These are phyloP conservation scores for Piper betle DNA, from an alignment of 164 flowering plant species.

Conservation along the genomic window DNA sequence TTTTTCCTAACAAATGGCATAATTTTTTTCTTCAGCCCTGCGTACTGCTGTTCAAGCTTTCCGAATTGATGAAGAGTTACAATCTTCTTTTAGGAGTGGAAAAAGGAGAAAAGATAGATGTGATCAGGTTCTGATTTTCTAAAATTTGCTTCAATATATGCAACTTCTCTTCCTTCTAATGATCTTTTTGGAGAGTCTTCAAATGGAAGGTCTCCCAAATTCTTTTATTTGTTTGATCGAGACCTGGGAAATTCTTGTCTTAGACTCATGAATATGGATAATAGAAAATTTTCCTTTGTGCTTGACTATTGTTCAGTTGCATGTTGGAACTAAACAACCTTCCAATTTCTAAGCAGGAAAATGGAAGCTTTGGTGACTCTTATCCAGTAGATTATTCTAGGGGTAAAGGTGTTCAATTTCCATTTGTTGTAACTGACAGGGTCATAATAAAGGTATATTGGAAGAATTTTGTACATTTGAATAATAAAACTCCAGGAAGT, in stretches of 20 bases:
- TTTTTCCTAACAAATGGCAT: background rate
- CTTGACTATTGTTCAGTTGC: background rate
- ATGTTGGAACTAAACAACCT: background rate
- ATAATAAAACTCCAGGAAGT: background rate
- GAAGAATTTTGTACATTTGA: background rate
- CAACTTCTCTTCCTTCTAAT: no score
- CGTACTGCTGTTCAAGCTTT: constrained; percentile 80
- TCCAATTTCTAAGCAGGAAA: constrained; percentile 40
- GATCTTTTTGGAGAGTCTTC: no score
- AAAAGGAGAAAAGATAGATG: constrained; percentile 75
- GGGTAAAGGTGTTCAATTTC: constrained; percentile 84
- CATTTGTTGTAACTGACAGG: constrained; percentile 72
- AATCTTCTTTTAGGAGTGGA: constrained; percentile 28
- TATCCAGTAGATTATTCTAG: constrained; percentile 37
- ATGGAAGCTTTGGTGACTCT: constrained; percentile 43
- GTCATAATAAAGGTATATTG: constrained; percentile 70
- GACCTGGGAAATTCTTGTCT: background rate
- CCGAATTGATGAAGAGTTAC: constrained; percentile 65
- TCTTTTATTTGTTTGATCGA: background rate
- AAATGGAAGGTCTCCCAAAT: background rate
- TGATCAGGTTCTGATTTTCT: constrained; percentile 50
- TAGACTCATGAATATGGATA: background rate
- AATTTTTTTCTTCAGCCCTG: constrained; percentile 39
- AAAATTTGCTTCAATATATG: background rate
- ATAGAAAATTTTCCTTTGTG: background rate